These are phyloP conservation scores for Penicillium chermesinum DNA, from an alignment of 495 filamentous ascomycete species.

Conservation along the genomic window DNA sequence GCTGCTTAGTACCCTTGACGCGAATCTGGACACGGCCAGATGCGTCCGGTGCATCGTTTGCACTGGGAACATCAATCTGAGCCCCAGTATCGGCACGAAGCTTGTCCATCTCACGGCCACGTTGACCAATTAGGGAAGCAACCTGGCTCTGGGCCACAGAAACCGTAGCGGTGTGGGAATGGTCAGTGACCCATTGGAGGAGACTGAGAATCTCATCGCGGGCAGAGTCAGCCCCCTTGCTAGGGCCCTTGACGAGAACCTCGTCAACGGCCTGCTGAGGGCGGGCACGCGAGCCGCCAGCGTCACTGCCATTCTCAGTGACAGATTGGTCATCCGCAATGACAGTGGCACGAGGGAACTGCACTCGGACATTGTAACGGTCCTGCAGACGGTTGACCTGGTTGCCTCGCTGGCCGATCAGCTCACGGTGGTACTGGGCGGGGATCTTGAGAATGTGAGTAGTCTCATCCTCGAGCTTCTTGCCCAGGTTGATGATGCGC, in stretches of 20 bases:
- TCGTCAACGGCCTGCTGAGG: constrained; percentile 77
- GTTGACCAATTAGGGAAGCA: constrained; percentile 82
- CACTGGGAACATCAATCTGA: constrained; percentile 81
- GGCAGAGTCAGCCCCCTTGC: constrained; percentile 83
- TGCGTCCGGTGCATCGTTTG: constrained; percentile 53
- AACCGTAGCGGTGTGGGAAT: constrained; percentile 70
- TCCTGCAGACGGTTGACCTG: constrained; percentile 69
- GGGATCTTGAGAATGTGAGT: constrained; percentile 83
- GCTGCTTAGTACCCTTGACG: constrained; percentile 82
- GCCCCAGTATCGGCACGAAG: constrained; percentile 76
- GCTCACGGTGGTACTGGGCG: constrained; percentile 75
- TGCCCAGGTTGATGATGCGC: constrained; percentile 68
- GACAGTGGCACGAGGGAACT: constrained; percentile 75
- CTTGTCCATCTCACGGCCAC: constrained; percentile 84
- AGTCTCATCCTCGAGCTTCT: constrained; percentile 80
- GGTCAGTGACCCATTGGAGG: constrained; percentile 80
- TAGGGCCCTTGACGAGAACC: constrained; percentile 84
- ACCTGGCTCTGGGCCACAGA: constrained; percentile 83
- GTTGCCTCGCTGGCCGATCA: constrained; percentile 60
- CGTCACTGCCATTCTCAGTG: constrained; percentile 66
- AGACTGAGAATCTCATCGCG: constrained; percentile 83
- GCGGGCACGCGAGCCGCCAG: constrained; percentile 55
- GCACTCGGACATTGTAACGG: constrained; percentile 85
- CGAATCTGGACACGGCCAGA: constrained; percentile 71
- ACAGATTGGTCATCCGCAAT: constrained; percentile 63